Percentiles rank a stretch among this genome's conserved stretches.
These are phyloP conservation scores for Auricularia auricula-judae DNA, from an alignment of 768 basidiomycete genomes.

Conservation along the genomic window DNA sequence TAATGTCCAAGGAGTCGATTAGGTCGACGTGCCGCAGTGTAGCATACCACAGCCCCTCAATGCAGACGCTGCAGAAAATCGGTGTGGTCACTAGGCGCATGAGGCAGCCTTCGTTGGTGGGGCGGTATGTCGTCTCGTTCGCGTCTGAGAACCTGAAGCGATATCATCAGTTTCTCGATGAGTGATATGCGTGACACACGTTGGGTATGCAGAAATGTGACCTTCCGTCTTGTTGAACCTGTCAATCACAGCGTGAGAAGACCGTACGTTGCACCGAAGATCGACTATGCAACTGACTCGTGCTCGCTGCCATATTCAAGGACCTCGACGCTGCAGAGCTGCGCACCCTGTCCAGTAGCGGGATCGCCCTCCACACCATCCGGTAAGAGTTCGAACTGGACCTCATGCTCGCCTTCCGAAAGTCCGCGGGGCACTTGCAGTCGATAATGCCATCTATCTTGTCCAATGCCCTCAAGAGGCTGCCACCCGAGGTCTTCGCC, in stretches of 20 bases:
- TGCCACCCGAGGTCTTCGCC: conserved; percentile 49
- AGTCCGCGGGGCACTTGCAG: conserved; percentile 32
- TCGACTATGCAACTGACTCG: conserved; percentile 33
- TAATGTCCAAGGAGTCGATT: conserved; percentile 37
- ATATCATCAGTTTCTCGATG: background rate
- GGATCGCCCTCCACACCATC: conserved; percentile 29
- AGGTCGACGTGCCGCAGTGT: conserved; percentile 49
- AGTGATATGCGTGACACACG: conserved; percentile 31
- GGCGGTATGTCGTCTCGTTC: conserved; percentile 63
- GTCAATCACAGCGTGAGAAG: background rate
- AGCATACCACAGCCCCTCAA: conserved; percentile 63
- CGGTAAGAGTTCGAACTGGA: conserved; percentile 48
- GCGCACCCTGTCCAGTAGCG: conserved; percentile 25
- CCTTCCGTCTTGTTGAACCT: conserved; percentile 52
- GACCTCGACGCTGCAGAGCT: conserved; percentile 67
- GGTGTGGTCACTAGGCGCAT: conserved; percentile 65
- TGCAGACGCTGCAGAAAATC: conserved; percentile 64
- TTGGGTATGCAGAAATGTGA: conserved; percentile 61
- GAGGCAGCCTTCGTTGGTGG: conserved; percentile 73
- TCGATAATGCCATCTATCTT: conserved; percentile 73
- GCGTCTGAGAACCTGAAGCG: conserved; percentile 43
- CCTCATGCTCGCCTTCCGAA: conserved; percentile 39
- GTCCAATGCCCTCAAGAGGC: conserved; percentile 42
- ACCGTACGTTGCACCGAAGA: too few relatives aligned
- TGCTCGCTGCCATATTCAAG: conserved; percentile 56